Percentiles rank a stretch among this genome's conserved stretches.
phyloP scores from a whole-genome alignment of 345 rosid genomes.

The Kernera saxatilis region DNA sequence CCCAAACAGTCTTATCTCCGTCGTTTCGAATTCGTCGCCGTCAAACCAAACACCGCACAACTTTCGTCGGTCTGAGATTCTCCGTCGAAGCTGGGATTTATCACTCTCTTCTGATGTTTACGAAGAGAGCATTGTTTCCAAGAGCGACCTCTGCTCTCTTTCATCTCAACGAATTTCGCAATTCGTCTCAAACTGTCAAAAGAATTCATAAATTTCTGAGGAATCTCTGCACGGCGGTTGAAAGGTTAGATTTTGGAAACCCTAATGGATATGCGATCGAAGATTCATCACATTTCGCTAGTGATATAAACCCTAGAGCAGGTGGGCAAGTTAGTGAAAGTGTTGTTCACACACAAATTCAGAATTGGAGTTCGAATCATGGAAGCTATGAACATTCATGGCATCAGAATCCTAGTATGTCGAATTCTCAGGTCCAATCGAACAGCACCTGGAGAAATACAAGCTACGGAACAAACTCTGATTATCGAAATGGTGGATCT shows the following conservation, averaged over 20 bases:
- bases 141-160: slow-evolving; percentile 28
- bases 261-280: slow-evolving; percentile 11
- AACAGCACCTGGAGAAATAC: neutral
- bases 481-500: slow-evolving; percentile 2
- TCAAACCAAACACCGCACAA: neutral
- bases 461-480: slow-evolving; percentile 10
- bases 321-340: slow-evolving; percentile 9
- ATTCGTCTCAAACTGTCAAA: slow-evolving; percentile 20
- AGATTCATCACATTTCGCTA: neutral
- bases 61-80: neutral
- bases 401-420: neutral
- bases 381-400: neutral
- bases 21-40: neutral
- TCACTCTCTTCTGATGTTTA: slow-evolving; percentile 34
- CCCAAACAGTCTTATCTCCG: neutral
- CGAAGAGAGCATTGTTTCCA: slow-evolving; percentile 28
- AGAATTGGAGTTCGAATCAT: neutral
- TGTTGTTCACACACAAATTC: slow-evolving; percentile 7
- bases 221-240: slow-evolving; percentile 41
- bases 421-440: neutral
- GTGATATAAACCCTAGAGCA: slow-evolving; percentile 18
- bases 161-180: slow-evolving; percentile 32
- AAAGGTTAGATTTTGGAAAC: slow-evolving; percentile 40
- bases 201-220: slow-evolving; percentile 14
- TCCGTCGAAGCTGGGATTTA: neutral